phyloP scores from a whole-genome alignment of 2,329 filamentous ascomycete genomes.

The Claviceps humidiphila region DNA sequence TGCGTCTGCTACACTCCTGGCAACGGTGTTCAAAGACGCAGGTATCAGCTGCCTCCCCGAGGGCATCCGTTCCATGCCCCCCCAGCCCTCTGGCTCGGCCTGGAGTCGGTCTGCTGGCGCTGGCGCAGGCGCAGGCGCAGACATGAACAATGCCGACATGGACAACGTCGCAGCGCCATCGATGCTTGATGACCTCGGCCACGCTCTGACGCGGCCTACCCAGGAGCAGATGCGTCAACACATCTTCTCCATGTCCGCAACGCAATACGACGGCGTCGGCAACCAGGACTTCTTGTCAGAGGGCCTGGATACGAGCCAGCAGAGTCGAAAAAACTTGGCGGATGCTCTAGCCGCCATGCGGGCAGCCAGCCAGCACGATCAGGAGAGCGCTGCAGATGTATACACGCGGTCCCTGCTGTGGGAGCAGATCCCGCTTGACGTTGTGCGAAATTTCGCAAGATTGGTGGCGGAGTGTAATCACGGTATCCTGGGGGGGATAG shows the following conservation, averaged over 20 bases:
- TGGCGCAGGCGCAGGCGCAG: conserved; percentile 27
- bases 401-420: conserved; percentile 87
- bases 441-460: conserved; percentile 83
- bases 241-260: conserved; percentile 70
- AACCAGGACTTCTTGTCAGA: conserved; percentile 55
- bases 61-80: conserved; percentile 31
- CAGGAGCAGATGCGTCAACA: conserved; percentile 81
- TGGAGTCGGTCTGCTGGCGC: conserved; percentile 29
- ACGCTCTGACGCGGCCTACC: conserved; percentile 58
- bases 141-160: conserved; percentile 27
- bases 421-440: conserved; percentile 85
- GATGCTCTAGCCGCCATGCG: conserved; percentile 74
- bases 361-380: conserved; percentile 56
- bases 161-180: conserved; percentile 34
- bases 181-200: conserved; percentile 52
- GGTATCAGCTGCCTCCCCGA: conserved; percentile 39
- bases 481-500: conserved; percentile 26
- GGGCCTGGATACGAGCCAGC: conserved; percentile 36
- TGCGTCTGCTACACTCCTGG: conserved; percentile 63
- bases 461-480: conserved; percentile 69
- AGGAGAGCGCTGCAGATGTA: conserved; percentile 63
- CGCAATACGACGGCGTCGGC: conserved; percentile 72
- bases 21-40: conserved; percentile 72
- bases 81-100: conserved; percentile 37
- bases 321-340: conserved; percentile 58